A percentile compares a stretch with the other conserved stretches of the same genome.
These are phyloP conservation scores for Hippophae gyantsensis DNA, from an alignment of 306 rosid genomes.

Conservation along the genomic window DNA sequence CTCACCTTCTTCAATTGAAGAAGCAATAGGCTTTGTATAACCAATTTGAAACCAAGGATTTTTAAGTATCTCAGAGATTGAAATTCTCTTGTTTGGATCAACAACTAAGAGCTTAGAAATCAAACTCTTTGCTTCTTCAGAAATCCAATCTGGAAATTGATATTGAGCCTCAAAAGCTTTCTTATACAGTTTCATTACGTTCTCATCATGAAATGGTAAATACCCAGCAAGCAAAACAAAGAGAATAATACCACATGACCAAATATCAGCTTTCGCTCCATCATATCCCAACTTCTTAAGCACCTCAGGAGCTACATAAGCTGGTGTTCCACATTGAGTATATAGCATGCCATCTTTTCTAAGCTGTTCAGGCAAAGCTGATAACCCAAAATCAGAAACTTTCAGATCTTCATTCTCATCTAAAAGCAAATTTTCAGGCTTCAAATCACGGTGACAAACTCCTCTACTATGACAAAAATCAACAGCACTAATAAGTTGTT, in stretches of 20 bases:
- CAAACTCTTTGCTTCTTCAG: slow-evolving; percentile 35
- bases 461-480: slow-evolving; percentile 86
- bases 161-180: slow-evolving; percentile 57
- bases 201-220: slow-evolving; percentile 65
- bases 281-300: slow-evolving; percentile 66
- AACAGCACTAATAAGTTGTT: slow-evolving; percentile 50
- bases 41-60: slow-evolving; percentile 61
- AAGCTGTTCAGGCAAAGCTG: slow-evolving; percentile 61
- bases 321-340: slow-evolving; percentile 81
- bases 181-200: slow-evolving; percentile 44
- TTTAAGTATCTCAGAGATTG: slow-evolving; percentile 38
- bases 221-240: slow-evolving; percentile 55
- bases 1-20: slow-evolving; percentile 25
- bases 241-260: slow-evolving; percentile 78
- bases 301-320: slow-evolving; percentile 82
- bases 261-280: slow-evolving; percentile 67
- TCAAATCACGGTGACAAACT: slow-evolving; percentile 66
- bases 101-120: slow-evolving; percentile 49
- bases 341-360: slow-evolving; percentile 60
- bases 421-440: slow-evolving; percentile 68
- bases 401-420: slow-evolving; percentile 59
- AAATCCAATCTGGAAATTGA: slow-evolving; percentile 55
- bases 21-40: slow-evolving; percentile 33
- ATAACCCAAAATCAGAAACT: slow-evolving; percentile 74
- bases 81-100: slow-evolving; percentile 49